Percentiles rank a stretch among this genome's conserved stretches.
Evolutionary conservation across 345 rosid genomes (phyloP).

Genomic region (Ailanthus altissimus): DNA sequence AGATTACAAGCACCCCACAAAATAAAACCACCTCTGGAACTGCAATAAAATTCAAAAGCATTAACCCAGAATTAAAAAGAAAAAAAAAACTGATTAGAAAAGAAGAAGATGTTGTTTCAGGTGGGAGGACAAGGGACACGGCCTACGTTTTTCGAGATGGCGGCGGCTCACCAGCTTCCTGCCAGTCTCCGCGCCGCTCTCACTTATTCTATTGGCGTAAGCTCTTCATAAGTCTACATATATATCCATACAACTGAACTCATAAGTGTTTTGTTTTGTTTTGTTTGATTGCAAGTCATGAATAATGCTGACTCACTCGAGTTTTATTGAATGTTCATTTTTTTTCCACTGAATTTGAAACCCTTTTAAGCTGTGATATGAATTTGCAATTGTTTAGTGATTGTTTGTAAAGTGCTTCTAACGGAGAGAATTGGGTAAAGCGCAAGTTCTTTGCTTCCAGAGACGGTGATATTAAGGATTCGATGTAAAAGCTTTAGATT

Average conservation of each 20-base stretch:
- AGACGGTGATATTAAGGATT: neutral
- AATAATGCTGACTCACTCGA: neutral
- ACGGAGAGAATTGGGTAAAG: neutral
- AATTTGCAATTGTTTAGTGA: neutral
- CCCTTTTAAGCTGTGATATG: neutral
- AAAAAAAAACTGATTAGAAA: neutral
- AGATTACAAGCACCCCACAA: neutral
- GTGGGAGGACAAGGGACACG: slow-evolving; percentile 99
- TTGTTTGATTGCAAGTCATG: neutral
- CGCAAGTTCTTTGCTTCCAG: neutral
- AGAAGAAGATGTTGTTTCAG: slow-evolving; percentile 80
- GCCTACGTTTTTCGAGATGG: slow-evolving; percentile 99
- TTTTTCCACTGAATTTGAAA: neutral
- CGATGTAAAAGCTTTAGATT: neutral
- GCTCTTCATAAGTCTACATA: slow-evolving; percentile 2
- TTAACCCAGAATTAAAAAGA: neutral
- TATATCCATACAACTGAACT: neutral
- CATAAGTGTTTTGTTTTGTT: neutral
- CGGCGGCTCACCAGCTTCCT: slow-evolving; percentile 99
- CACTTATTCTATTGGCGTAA: slow-evolving; percentile 90
- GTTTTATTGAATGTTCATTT: neutral
- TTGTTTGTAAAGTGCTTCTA: neutral
- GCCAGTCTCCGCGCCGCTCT: slow-evolving; percentile 97
- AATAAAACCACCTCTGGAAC: neutral
- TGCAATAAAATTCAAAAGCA: neutral